phyloP scores from a whole-genome alignment of 169 alveolate genomes.

The Eimeria sp. region DNA sequence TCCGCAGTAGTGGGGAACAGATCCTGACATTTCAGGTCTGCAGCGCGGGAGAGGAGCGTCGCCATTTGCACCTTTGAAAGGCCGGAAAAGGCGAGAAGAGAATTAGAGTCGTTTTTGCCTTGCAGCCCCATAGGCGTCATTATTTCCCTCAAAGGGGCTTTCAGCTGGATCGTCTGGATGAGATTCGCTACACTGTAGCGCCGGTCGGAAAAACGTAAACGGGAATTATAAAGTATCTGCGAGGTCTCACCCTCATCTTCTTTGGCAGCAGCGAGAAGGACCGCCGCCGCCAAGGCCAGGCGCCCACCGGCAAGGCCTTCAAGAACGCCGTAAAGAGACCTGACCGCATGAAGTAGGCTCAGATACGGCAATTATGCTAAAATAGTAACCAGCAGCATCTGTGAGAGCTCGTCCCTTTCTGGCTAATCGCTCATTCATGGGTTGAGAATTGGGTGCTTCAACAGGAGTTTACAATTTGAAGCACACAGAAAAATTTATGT shows the following conservation, averaged over 20 bases:
- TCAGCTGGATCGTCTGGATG: neutral
- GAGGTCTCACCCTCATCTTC: slow-evolving; percentile 8
- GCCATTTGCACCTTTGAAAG: slow-evolving; percentile 46
- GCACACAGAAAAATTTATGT: neutral
- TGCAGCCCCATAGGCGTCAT: neutral
- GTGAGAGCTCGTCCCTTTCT: neutral
- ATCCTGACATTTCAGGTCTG: slow-evolving; percentile 64
- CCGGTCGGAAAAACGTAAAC: slow-evolving; percentile 48
- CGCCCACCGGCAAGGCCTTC: slow-evolving; percentile 60
- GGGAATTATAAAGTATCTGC: slow-evolving; percentile 26
- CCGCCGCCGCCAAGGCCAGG: slow-evolving; percentile 10
- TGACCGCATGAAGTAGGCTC: neutral
- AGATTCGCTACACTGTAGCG: slow-evolving; percentile 32
- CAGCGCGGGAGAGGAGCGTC: slow-evolving; percentile 42
- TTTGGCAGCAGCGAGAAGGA: slow-evolving; percentile 8
- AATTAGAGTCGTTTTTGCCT: neutral
- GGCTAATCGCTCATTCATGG: neutral
- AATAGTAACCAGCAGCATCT: neutral
- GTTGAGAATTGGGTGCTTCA: neutral
- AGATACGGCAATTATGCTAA: neutral
- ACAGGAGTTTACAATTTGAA: neutral
- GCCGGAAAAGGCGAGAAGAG: slow-evolving; percentile 1
- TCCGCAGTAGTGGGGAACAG: slow-evolving; percentile 38
- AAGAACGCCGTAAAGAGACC: slow-evolving; percentile 43
- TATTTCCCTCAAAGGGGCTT: slow-evolving; percentile 8